phyloP scores from a whole-genome alignment of 129 eudicot genomes.

The Ambrosia trifida region DNA sequence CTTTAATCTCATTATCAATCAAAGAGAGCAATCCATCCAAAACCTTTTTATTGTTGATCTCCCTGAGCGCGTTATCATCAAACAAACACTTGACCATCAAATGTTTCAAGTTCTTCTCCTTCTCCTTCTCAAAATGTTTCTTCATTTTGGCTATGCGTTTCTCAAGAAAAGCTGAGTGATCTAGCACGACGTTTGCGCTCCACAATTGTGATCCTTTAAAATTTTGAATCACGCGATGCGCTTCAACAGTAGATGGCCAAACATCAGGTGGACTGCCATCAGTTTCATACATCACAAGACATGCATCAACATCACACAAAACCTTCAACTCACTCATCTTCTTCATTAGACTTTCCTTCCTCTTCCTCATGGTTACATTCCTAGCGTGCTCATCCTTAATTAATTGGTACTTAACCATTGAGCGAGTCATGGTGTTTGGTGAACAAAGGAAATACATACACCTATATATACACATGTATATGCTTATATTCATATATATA shows the following conservation, averaged over 20 bases:
- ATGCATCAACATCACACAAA: slow-evolving; percentile 31
- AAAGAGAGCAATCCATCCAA: background rate
- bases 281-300: slow-evolving; percentile 34
- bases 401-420: slow-evolving; percentile 27
- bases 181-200: slow-evolving; percentile 14
- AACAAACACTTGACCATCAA: slow-evolving; percentile 17
- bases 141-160: slow-evolving; percentile 15
- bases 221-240: slow-evolving; percentile 9
- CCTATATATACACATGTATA: slow-evolving; percentile 16
- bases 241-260: slow-evolving; percentile 36
- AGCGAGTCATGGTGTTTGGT: slow-evolving; percentile 32
- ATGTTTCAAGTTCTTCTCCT: slow-evolving; percentile 2
- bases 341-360: slow-evolving; percentile 24
- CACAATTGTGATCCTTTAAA: background rate
- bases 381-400: slow-evolving; percentile 11
- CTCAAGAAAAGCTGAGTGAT: slow-evolving; percentile 13
- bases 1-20: slow-evolving; percentile 11
- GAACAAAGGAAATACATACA: background rate
- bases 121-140: slow-evolving; percentile 20
- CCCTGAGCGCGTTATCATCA: background rate
- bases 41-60: background rate
- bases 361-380: slow-evolving; percentile 13
- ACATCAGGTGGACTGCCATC: background rate
- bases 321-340: slow-evolving; percentile 18
- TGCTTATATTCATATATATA: background rate